Percentiles rank a stretch among this genome's conserved stretches.
Conservation (phyloP, 208 protist species). For the Endotrypanum monterogeii region DNA sequence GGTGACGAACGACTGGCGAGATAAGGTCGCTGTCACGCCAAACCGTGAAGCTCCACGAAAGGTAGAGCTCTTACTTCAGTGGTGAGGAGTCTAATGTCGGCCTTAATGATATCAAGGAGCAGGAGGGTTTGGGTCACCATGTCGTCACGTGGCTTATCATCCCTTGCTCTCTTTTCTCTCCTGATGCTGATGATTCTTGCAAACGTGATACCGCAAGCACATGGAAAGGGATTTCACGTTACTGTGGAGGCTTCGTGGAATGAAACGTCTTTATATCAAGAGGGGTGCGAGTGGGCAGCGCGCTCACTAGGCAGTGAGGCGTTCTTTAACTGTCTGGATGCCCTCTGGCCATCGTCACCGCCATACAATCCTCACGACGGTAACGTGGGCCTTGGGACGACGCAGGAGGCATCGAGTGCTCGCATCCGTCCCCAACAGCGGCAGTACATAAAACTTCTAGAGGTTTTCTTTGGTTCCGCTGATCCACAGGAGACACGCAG, state of each 20-base stretch:
- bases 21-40: too few relatives aligned
- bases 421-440: conserved; percentile 35
- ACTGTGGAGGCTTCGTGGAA: conserved; percentile 63
- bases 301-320: conserved; percentile 21
- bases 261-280: conserved; percentile 62
- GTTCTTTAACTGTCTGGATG: conserved; percentile 57
- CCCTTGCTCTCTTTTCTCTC: conserved; percentile 3
- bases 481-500: conserved; percentile 13
- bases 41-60: neutral
- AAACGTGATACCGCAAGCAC: neutral
- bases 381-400: neutral
- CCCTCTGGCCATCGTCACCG: conserved; percentile 24
- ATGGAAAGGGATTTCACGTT: conserved; percentile 46
- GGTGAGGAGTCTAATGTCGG: neutral
- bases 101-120: neutral
- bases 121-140: neutral
- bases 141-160: neutral
- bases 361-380: neutral
- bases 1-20: too few relatives aligned
- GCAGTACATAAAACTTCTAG: conserved; percentile 34
- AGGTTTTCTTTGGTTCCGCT: conserved; percentile 18
- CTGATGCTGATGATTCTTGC: conserved; percentile 3
- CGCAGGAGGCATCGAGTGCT: conserved; percentile 6
- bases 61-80: neutral
- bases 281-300: conserved; percentile 61